Evolutionary conservation across 2,329 filamentous ascomycete species (phyloP).

Genomic region (Nemania sp.): DNA sequence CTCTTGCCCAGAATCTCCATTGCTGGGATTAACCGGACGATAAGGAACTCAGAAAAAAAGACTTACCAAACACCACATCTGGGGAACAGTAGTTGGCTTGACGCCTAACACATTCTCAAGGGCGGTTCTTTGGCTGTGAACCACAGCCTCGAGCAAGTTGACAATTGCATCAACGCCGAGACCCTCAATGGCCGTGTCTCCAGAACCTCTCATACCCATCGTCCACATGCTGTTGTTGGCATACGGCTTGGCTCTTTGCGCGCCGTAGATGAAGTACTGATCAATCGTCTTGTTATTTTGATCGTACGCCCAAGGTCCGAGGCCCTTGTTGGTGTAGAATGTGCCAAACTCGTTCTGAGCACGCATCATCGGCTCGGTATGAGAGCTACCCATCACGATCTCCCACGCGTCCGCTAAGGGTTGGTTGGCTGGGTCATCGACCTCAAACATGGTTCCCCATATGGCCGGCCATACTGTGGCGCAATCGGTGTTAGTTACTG

Average conservation of each 20-base stretch:
- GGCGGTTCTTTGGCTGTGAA: constrained; percentile 63
- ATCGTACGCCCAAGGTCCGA: constrained; percentile 70
- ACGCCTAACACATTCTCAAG: constrained; percentile 60
- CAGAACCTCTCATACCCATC: constrained; percentile 71
- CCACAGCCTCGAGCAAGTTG: constrained; percentile 62
- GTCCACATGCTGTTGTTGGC: constrained; percentile 69
- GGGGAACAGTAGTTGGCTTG: constrained; percentile 59
- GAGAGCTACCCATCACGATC: constrained; percentile 73
- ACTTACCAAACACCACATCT: constrained; percentile 66
- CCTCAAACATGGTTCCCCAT: constrained; percentile 73
- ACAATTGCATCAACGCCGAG: constrained; percentile 62
- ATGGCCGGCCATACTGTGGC: constrained; percentile 66
- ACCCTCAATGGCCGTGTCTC: constrained; percentile 64
- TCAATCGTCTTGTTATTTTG: constrained; percentile 71
- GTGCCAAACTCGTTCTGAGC: constrained; percentile 60
- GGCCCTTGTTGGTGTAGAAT: constrained; percentile 49
- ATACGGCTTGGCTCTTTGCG: constrained; percentile 66
- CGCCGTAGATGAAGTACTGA: constrained; percentile 70
- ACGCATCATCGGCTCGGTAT: constrained; percentile 73
- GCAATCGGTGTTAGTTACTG: too few relatives aligned
- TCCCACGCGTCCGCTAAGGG: constrained; percentile 74
- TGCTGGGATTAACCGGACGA: neutral
- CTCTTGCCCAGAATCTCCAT: neutral
- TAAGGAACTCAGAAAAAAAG: neutral
- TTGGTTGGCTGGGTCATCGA: constrained; percentile 71